A percentile compares a stretch with the other conserved stretches of the same genome.
Evolutionary conservation across 805 yeast species (phyloP).

Genomic region (Cyberlindnera petersonii): DNA sequence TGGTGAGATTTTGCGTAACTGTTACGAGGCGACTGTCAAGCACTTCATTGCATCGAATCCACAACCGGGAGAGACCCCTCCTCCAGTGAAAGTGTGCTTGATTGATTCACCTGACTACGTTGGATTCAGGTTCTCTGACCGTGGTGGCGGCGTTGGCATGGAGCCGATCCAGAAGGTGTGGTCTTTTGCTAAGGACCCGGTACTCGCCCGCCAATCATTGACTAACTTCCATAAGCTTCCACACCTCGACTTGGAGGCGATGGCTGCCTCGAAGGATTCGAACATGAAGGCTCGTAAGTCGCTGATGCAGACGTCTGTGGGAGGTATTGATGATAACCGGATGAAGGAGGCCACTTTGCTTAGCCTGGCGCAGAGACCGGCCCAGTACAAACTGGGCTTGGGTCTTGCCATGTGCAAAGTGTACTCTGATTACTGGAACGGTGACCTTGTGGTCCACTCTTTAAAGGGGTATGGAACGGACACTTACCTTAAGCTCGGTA

Average conservation of each 20-base stretch:
- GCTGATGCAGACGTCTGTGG: slow-evolving; percentile 38
- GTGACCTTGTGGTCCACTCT: slow-evolving; percentile 75
- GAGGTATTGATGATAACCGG: slow-evolving; percentile 32
- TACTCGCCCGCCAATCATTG: slow-evolving; percentile 53
- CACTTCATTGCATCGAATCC: slow-evolving; percentile 34
- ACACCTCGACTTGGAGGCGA: slow-evolving; percentile 42
- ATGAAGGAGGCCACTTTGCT: slow-evolving; percentile 45
- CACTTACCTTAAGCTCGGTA: slow-evolving; percentile 72
- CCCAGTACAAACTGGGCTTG: slow-evolving; percentile 72
- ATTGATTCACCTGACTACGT: slow-evolving; percentile 63
- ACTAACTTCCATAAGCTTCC: slow-evolving; percentile 68
- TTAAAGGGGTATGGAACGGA: slow-evolving; percentile 92
- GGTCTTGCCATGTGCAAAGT: slow-evolving; percentile 92
- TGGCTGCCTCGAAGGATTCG: slow-evolving; percentile 7
- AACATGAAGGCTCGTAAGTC: slow-evolving; percentile 29
- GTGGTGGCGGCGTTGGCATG: slow-evolving; percentile 80
- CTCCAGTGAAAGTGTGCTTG: slow-evolving; percentile 75
- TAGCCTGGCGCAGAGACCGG: slow-evolving; percentile 66
- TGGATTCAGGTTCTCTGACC: slow-evolving; percentile 77
- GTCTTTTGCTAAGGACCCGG: slow-evolving; percentile 80
- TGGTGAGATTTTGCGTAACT: slow-evolving; percentile 84
- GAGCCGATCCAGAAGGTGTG: slow-evolving; percentile 63
- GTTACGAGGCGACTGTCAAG: slow-evolving; percentile 74
- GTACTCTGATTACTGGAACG: slow-evolving; percentile 96
- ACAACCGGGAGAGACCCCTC: slow-evolving; percentile 41